phyloP scores from a whole-genome alignment of 768 basidiomycete genomes.

The Leccinellum rugosiceps region DNA sequence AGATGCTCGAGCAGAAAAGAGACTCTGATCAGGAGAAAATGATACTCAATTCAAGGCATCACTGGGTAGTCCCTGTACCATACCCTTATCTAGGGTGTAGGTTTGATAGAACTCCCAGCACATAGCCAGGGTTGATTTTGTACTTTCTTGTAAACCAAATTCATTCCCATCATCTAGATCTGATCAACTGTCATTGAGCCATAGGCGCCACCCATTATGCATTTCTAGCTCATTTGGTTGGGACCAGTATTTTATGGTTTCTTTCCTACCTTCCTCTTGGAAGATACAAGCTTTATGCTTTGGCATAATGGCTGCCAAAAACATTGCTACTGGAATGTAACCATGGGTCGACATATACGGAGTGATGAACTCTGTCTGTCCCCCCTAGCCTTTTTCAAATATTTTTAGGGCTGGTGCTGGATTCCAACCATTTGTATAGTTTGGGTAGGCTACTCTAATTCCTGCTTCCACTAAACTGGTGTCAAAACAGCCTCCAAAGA shows the following conservation, averaged over 20 bases:
- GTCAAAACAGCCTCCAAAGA: neutral
- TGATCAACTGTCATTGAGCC: neutral
- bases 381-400: neutral
- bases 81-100: neutral
- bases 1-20: too few relatives aligned
- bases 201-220: too few relatives aligned
- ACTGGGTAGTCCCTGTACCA: neutral
- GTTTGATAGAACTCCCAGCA: neutral
- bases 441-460: neutral
- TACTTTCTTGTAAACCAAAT: neutral
- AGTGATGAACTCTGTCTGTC: neutral
- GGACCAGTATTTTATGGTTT: too few relatives aligned
- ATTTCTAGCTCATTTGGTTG: neutral
- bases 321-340: neutral
- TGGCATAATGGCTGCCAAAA: neutral
- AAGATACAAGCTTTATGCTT: neutral
- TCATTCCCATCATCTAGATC: neutral
- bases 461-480: too few relatives aligned
- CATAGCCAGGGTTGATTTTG: neutral
- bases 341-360: neutral
- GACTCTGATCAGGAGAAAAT: too few relatives aligned
- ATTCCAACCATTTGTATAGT: neutral
- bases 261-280: neutral
- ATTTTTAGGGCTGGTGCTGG: neutral
- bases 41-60: constrained; percentile 35